Conservation (phyloP, 495 filamentous ascomycete genomes). For the Xylaria venustula region DNA sequence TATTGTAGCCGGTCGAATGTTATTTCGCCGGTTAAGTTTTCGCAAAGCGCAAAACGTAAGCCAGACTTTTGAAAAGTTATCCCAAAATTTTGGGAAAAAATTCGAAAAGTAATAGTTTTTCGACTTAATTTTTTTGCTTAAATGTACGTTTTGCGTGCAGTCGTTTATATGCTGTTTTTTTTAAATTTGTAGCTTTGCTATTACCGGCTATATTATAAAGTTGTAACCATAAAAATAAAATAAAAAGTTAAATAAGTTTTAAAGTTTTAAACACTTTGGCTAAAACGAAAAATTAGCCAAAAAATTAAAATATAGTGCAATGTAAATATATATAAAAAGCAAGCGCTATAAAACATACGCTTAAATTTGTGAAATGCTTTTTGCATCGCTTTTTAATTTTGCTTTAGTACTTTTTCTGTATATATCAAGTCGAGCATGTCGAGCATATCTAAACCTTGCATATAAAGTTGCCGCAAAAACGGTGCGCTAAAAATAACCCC, state of each 20-base stretch:
- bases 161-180: not conserved
- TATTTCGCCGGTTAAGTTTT: slow-evolving; percentile 36
- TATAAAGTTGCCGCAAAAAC: no score
- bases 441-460: no score
- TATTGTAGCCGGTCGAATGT: not conserved
- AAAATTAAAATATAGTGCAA: no score
- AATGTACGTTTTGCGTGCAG: not conserved
- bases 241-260: not conserved
- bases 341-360: no score
- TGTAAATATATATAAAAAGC: no score
- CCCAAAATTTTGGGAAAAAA: slow-evolving; percentile 26
- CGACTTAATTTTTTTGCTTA: not conserved
- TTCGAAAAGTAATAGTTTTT: not conserved
- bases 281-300: not conserved
- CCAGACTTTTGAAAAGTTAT: slow-evolving; percentile 31
- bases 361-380: no score
- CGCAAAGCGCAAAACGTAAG: slow-evolving; percentile 30
- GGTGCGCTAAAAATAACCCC: no score
- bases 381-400: no score
- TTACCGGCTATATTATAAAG: not conserved
- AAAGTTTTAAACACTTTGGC: no score
- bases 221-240: not conserved
- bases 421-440: no score
- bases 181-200: not conserved
- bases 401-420: no score